Base-by-base conservation (phyloP, 768 basidiomycete species). In the Fomitopsis pulvina region DNA sequence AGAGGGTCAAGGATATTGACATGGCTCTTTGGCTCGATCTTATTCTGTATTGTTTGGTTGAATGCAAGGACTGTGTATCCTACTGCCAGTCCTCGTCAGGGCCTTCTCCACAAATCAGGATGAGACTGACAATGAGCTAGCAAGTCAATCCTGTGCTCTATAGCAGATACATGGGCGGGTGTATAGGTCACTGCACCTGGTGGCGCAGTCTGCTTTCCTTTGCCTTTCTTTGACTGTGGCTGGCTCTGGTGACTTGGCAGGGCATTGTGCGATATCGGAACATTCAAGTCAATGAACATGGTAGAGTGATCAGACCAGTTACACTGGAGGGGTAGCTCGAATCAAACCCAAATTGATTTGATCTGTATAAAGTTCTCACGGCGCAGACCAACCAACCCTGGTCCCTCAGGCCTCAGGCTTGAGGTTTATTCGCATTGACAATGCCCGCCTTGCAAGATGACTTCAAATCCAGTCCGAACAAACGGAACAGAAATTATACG, bases 1-100 rank as follows among this genome's bases (percentile, higher is more conserved):
- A 92, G 64, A 4, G 61, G 59, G 32, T 83, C 73, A 20, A 90
- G 70, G 10, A 71, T 70, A 63, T 92, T 90, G 38, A 78, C 67
- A 58, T 88, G 86, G 0, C 69, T 71, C 63, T 84, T 85, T 2
- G 79, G 71, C 55, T 90, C 87, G n/a, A 91, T 72, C 52, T 79
- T 82, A 47, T 82, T 81, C 50, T 80, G 71, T 14, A 87, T 74
- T 1, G 77, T 80, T 58, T 92, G 87, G 57, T 80, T 86, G 54
- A 94, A 74, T 1, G 83, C 85, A 41, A 94, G 61, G 29, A 90
- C 81, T 25, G 83, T 79, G 68, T 92, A 94, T 74, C 92, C 92
- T 72, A 94, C 91, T 94, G 63, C 26, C 43, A 18, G 45, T 44
- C 14, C 24, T 39, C 11, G 46, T 61, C 48, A 58, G 59, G 40